Evolutionary conservation across 2,329 filamentous ascomycete genomes (phyloP).

Genomic region (Colletotrichum sp.): DNA sequence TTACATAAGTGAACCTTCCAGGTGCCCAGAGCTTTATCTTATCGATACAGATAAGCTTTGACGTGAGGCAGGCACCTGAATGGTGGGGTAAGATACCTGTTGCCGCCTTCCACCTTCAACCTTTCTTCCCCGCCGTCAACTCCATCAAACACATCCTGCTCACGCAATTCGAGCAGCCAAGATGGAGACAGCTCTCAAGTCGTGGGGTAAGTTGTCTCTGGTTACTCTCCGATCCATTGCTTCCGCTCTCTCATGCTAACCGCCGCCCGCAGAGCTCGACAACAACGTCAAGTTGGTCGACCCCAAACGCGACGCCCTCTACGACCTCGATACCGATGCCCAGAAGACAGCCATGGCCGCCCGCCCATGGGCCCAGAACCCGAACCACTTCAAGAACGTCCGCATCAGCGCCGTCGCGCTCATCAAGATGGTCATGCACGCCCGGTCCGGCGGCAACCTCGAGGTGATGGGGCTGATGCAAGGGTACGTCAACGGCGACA

Average conservation of each 20-base stretch:
- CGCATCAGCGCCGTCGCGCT: slow-evolving; percentile 93
- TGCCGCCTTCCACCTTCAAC: neutral
- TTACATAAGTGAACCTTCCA: neutral
- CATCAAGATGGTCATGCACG: slow-evolving; percentile 99
- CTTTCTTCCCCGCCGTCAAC: neutral
- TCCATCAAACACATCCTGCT: neutral
- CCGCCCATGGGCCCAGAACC: slow-evolving; percentile 79
- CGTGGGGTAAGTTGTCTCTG: slow-evolving; percentile 27
- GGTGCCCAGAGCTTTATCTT: slow-evolving; percentile 5
- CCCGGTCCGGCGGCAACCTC: slow-evolving; percentile 87
- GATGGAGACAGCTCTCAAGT: slow-evolving; percentile 32
- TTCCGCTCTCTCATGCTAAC: neutral
- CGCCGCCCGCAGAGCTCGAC: slow-evolving; percentile 72
- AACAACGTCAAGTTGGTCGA: slow-evolving; percentile 87
- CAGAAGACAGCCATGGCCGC: slow-evolving; percentile 70
- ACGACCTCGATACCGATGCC: slow-evolving; percentile 74
- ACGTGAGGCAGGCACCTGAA: neutral
- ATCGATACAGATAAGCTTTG: slow-evolving; percentile 12
- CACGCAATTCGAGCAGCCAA: slow-evolving; percentile 10
- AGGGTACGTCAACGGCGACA: slow-evolving; percentile 84
- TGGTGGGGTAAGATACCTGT: slow-evolving; percentile 14
- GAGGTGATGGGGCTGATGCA: slow-evolving; percentile 99
- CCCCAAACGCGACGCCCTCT: slow-evolving; percentile 87
- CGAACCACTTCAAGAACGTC: slow-evolving; percentile 89
- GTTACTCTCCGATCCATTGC: neutral